phyloP scores from a whole-genome alignment of 129 eudicot species.

The Erigeron canadensis region DNA sequence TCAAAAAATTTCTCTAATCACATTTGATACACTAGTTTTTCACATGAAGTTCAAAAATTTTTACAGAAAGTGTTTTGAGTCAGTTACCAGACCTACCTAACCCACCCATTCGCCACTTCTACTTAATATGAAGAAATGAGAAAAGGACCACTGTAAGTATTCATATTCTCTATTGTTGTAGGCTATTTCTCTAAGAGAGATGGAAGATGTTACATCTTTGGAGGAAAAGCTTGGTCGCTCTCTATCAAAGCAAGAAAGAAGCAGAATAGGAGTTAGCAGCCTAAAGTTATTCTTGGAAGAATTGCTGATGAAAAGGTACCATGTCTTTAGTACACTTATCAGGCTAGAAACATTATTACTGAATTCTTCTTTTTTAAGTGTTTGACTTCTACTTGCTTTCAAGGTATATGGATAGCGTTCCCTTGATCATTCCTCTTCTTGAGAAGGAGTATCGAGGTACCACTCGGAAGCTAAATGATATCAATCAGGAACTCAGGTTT shows the following conservation, averaged over 20 bases:
- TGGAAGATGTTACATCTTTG: conserved; percentile 78
- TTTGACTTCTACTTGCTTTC: conserved; percentile 16
- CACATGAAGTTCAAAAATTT: background rate
- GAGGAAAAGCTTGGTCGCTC: conserved; percentile 91
- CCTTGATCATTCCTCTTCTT: conserved; percentile 92
- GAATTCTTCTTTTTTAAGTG: conserved; percentile 16
- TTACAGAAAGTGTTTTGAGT: background rate
- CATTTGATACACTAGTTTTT: background rate
- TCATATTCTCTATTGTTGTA: conserved; percentile 24
- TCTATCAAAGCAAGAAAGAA: conserved; percentile 83
- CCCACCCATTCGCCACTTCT: background rate
- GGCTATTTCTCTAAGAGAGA: conserved; percentile 87
- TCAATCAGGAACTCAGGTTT: conserved; percentile 87
- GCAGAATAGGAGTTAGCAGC: conserved; percentile 93
- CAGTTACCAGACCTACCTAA: background rate
- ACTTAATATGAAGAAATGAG: background rate
- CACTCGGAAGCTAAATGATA: conserved; percentile 72
- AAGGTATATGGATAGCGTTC: conserved; percentile 92
- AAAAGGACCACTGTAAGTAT: background rate
- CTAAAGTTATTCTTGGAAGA: conserved; percentile 87
- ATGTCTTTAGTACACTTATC: conserved; percentile 1
- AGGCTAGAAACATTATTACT: conserved; percentile 1
- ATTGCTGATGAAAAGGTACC: conserved; percentile 75
- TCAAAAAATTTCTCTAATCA: background rate
- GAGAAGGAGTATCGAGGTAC: conserved; percentile 81